A percentile compares a stretch with the other conserved stretches of the same genome.
Conservation (phyloP, 2,329 filamentous ascomycete species). For the Pseudogymnoascus sp. region DNA sequence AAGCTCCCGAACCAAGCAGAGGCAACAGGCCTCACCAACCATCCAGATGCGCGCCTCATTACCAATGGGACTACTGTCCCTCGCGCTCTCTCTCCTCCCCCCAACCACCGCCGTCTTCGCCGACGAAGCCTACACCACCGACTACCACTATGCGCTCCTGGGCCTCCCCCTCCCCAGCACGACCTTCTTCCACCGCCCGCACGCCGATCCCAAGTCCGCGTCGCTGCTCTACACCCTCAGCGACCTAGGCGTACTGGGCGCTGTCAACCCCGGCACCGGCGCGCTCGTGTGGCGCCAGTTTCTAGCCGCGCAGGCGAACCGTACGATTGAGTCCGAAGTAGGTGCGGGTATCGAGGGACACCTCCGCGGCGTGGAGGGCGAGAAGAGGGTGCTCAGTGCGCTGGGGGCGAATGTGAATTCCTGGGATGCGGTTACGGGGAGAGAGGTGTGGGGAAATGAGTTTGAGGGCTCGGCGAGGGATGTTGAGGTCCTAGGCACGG, state of each 20-base stretch:
- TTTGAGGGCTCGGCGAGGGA: conserved; percentile 54
- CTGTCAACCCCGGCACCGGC: conserved; percentile 81
- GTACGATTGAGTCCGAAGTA: conserved; percentile 31
- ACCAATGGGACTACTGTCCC: conserved; percentile 23
- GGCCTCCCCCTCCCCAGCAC: conserved; percentile 72
- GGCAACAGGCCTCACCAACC: neutral
- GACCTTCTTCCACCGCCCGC: conserved; percentile 90
- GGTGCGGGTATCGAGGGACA: conserved; percentile 30
- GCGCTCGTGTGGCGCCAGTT: conserved; percentile 78
- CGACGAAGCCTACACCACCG: conserved; percentile 84
- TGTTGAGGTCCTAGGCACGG: conserved; percentile 62
- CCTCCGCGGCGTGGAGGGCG: conserved; percentile 66
- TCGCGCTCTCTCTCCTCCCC: conserved; percentile 24
- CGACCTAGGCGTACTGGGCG: conserved; percentile 73
- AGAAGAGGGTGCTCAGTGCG: conserved; percentile 68
- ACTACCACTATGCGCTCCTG: conserved; percentile 86
- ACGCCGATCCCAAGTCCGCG: conserved; percentile 66
- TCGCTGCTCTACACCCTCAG: conserved; percentile 87
- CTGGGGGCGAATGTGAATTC: conserved; percentile 60
- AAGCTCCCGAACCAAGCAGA: neutral
- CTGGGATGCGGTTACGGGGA: conserved; percentile 78
- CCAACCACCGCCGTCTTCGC: conserved; percentile 57
- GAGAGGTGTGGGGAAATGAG: conserved; percentile 62
- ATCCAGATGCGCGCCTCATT: conserved; percentile 14
- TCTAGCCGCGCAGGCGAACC: conserved; percentile 44